Evolutionary conservation across 2,329 filamentous ascomycete species (phyloP), one percentile per base, ranked within the genome.

Genomic region (Diaporthe sp.): DNA sequence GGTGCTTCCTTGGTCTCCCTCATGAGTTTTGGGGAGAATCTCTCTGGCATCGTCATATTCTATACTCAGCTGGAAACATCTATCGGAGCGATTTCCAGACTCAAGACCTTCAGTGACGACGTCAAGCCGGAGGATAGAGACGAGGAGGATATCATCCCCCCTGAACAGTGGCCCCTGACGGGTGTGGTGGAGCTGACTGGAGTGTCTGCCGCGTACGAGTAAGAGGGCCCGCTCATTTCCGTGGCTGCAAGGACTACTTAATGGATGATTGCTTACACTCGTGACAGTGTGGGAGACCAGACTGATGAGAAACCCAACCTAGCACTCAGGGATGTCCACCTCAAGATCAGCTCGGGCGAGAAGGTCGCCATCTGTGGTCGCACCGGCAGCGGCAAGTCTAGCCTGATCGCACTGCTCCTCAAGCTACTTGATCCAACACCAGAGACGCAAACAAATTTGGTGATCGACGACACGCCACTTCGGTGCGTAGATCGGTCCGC

Each of bases 331-430:
- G 71, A 80, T 22, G 50, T 85, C 1, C 79, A 68, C 22, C 72
- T 86, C 0, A 72, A 76, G 0, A 81, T 86, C 25, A 38, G 73
- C 0, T 68, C 82, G 0, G 83, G 84, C 0, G 81, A 83, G 38
- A 84, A 84, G 33, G 78, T 86, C 9, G 85, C 82, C 15, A 81
- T 86, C 12, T 85, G 84, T 50, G 90, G 90, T 1, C 83, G 85
- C 1, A 84, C 82, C 2, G 85, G 84, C 64, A 81, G 86, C 71
- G 86, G 86, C 0, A 88, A 88, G 78, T 87, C 85, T 0, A 84
- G 84, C 1, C 74, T 84, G 7, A 80, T 87, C 2, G 78, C 85
- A 19, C 81, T 84, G 5, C 81, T 84, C 19, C 80, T 87, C 19
- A 81, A 83, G 1, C 82, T 88, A 0, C 79, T 88, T 0, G 84